phyloP scores from a whole-genome alignment of 169 alveolate genomes.

The Plasmodium fragile region DNA sequence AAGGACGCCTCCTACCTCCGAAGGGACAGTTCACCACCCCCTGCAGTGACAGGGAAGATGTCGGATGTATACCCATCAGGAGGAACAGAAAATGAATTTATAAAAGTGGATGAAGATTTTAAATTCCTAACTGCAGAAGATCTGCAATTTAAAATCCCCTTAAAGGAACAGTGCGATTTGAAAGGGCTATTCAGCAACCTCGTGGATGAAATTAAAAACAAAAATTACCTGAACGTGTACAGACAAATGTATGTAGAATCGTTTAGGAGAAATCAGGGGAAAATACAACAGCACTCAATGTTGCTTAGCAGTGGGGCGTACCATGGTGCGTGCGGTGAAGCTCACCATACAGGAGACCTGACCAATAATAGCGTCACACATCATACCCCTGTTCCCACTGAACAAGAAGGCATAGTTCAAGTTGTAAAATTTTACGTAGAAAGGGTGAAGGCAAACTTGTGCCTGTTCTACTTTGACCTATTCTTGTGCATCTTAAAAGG shows the following conservation, averaged over 20 bases:
- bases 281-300: neutral
- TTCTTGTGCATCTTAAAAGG: constrained; percentile 41
- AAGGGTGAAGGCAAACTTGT: neutral
- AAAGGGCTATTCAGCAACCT: constrained; percentile 9
- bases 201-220: constrained; percentile 11
- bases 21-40: neutral
- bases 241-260: constrained; percentile 14
- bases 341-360: neutral
- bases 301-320: neutral
- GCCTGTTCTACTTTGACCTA: constrained; percentile 53
- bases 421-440: neutral
- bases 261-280: constrained; percentile 10
- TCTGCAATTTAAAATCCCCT: constrained; percentile 15
- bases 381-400: neutral
- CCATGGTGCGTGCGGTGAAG: neutral
- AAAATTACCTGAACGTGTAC: constrained; percentile 13
- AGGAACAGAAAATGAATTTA: neutral
- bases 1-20: neutral
- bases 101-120: constrained; percentile 23
- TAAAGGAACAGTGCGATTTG: constrained; percentile 39
- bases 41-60: neutral
- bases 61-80: neutral
- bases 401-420: neutral
- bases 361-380: neutral
- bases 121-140: constrained; percentile 31